Evolutionary conservation across 352 stramenopile species (phyloP).

Genomic region (Phytophthora cactorum): DNA sequence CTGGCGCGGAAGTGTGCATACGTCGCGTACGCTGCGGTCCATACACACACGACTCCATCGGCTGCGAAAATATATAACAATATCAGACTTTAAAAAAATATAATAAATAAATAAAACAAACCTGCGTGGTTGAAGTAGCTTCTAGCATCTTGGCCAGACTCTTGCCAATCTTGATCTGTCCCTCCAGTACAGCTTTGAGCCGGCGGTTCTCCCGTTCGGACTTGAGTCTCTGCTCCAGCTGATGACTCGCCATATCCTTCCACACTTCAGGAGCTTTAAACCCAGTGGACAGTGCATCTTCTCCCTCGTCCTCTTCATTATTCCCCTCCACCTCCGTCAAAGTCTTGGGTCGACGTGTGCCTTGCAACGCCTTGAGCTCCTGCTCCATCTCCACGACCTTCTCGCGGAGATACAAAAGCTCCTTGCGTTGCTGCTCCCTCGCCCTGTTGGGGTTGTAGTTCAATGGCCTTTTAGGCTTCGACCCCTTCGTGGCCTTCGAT

Average conservation of each 20-base stretch:
- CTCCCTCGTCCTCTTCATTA: neutral
- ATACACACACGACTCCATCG: slow-evolving; percentile 40
- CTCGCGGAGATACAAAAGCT: slow-evolving; percentile 51
- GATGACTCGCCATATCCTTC: slow-evolving; percentile 49
- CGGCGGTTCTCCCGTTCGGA: slow-evolving; percentile 63
- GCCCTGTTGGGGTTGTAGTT: slow-evolving; percentile 49
- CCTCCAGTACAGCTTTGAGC: slow-evolving; percentile 58
- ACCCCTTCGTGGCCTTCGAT: slow-evolving; percentile 13
- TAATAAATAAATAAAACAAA: neutral
- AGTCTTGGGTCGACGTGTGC: slow-evolving; percentile 8
- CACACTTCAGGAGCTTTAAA: slow-evolving; percentile 34
- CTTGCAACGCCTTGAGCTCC: slow-evolving; percentile 38
- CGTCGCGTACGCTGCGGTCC: slow-evolving; percentile 27
- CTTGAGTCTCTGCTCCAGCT: slow-evolving; percentile 52
- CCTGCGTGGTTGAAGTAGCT: slow-evolving; percentile 33
- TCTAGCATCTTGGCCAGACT: slow-evolving; percentile 55
- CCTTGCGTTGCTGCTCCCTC: slow-evolving; percentile 44
- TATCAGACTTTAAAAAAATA: neutral
- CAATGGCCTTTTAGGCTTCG: slow-evolving; percentile 25
- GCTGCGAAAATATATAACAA: slow-evolving; percentile 16
- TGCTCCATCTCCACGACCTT: slow-evolving; percentile 52
- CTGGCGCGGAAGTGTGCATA: slow-evolving; percentile 31
- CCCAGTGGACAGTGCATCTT: neutral
- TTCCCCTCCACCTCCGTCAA: neutral
- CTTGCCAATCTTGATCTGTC: slow-evolving; percentile 67